Evolutionary conservation across 176 grass and related monocot species (phyloP).

Genomic region (Oryza rufipogon): DNA sequence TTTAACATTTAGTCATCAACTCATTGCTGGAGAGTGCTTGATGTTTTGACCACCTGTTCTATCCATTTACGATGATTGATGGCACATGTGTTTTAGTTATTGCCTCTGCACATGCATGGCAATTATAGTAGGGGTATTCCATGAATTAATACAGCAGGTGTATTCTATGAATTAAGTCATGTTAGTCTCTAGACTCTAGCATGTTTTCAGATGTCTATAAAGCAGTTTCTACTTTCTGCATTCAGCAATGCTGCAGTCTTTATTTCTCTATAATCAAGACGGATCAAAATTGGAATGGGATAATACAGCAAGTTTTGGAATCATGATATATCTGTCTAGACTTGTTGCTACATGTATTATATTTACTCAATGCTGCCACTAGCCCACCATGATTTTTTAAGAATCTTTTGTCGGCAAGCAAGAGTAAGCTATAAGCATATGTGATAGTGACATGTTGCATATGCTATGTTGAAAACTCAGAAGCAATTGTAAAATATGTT

Average conservation of each 20-base stretch:
- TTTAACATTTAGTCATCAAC: background rate
- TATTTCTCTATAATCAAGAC: constrained; percentile 25
- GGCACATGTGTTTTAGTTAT: constrained; percentile 5
- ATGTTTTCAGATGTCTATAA: constrained; percentile 15
- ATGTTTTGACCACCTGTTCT: constrained; percentile 25
- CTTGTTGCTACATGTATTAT: background rate
- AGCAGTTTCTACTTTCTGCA: background rate
- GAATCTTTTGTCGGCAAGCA: constrained; percentile 19
- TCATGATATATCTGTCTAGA: background rate
- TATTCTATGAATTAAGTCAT: background rate
- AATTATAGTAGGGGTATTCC: background rate
- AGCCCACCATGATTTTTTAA: background rate
- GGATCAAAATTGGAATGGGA: background rate
- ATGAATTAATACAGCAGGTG: background rate
- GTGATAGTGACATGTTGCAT: constrained; percentile 26
- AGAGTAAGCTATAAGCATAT: constrained; percentile 24
- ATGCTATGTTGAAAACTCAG: background rate
- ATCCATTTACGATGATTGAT: background rate
- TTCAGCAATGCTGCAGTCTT: constrained; percentile 1
- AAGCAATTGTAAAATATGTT: constrained; percentile 26
- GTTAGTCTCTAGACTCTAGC: background rate
- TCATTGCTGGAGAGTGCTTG: background rate
- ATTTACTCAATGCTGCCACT: constrained; percentile 27
- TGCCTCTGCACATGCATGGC: background rate
- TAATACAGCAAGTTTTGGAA: background rate